Base-by-base conservation (phyloP, 2,329 filamentous ascomycete species). In the Ophiosphaerella korrae region DNA sequence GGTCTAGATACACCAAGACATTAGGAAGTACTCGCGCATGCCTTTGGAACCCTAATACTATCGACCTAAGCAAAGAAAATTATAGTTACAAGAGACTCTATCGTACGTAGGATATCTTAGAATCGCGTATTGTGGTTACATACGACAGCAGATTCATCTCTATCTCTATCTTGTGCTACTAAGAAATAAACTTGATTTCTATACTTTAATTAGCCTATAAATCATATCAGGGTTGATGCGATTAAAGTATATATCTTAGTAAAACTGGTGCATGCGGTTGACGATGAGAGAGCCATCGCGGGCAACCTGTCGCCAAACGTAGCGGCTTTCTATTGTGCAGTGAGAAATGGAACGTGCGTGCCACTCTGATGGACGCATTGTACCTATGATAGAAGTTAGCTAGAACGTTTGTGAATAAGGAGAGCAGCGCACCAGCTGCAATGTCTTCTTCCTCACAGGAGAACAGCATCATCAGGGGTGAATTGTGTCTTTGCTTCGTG, bases 261-360 rank as follows among this genome's bases (percentile, higher is more conserved):
- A 57, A 41, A 61, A 58, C 5, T 57, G 18, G 48, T 56, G 48
- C 47, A 58, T 49, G 45, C 56, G 56, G 44, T 56, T 58, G 31
- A 60, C 52, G 18, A 60, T 54, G 37, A 52, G 46, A 35, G 55
- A 44, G 21, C 55, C 52, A 38, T 58, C 50, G 48, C 57, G 55
- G 31, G 55, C 52, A 39, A 50, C 55, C 49, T 60, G 48, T 62
- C 48, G 42, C 56, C 38, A 48, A 29, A 55, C 21, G 49, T 53
- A 32, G 51, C 44, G 24, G 53, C 42, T 41, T 62, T 62, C 53
- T 39, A 57, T 36, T 59, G 42, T 11, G 49, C 50, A 33, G 55
- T 59, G 35, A 57, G 48, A 33, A 59, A 52, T 21, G 52, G 46
- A 45, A 58, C 53, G 48, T 57, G 47, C 36, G 47, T 55, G 33